Evolutionary conservation across 2,329 filamentous ascomycete genomes (phyloP), one percentile per base, ranked within the genome.

Genomic region (Aspergillus amoenus): DNA sequence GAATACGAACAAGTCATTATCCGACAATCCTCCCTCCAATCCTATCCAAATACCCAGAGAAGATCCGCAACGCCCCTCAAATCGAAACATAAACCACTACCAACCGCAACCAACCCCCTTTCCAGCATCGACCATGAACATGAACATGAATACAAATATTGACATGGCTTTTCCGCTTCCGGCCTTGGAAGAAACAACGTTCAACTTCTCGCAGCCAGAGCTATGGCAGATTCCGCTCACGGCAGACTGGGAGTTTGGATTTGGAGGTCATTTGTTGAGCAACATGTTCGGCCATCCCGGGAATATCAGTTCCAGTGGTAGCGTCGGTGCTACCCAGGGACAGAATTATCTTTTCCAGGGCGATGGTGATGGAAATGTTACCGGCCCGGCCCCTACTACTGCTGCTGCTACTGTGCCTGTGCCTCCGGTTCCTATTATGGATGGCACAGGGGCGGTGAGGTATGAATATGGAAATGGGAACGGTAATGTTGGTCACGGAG

Each of bases 181-280:
- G 7, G 32, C 53, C 30, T 48, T 61, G 9, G 55, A 59, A 18
- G 43, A 52, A 27, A 21, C 45, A 40, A 24, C 42, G 32, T 40
- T 45, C 48, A 45, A 37, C 27, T 57, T 67, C 47, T 56, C 57
- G 15, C 63, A 70, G 45, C 68, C 69, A 63, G 92, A 96, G 72
- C 76, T 97, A 34, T 97, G 93, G 85, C 88, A 92, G 71, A 85
- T 96, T 80, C 92, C 93, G 0, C 91, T 96, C 83, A 91, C 89
- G 7, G 81, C 96, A 17, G 92, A 97, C 69, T 96, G 91, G 91
- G 90, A 87, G 55, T 62, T 70, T 37, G 63, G 67, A 18, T 62
- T 68, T 39, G 63, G 66, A 18, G 60, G 62, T 8, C 66, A 70
- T 12, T 58, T 68, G 17, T n/a, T 45, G 43, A 15, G 22, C 24